phyloP scores from a whole-genome alignment of 768 basidiomycete genomes.

The Rhodotorula babjevae region DNA sequence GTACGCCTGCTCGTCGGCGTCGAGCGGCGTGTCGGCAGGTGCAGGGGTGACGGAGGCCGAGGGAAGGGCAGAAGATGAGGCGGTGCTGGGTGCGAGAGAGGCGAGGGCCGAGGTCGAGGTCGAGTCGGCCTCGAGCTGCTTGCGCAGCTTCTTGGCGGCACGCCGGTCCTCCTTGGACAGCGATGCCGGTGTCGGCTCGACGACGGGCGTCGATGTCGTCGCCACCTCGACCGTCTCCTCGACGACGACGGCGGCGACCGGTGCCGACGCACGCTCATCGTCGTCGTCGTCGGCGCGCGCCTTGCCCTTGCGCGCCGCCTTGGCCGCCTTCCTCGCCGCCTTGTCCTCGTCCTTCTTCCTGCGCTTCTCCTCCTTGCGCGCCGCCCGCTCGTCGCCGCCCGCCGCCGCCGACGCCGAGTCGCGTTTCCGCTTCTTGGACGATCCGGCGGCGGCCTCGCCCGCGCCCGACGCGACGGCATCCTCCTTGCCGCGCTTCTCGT shows the following conservation, averaged over 20 bases:
- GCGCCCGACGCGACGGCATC: background rate
- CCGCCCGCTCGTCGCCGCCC: background rate
- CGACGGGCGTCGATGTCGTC: background rate
- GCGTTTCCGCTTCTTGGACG: background rate
- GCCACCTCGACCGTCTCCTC: background rate
- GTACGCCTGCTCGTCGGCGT: slow-evolving; percentile 11
- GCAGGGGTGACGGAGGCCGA: background rate
- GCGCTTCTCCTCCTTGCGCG: background rate
- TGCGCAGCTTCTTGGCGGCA: slow-evolving; percentile 4
- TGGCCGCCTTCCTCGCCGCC: slow-evolving; percentile 4
- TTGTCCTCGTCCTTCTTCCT: background rate
- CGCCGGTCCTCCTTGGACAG: slow-evolving; percentile 4
- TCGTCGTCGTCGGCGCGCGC: background rate
- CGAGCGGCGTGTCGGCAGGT: background rate
- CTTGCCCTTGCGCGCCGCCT: background rate
- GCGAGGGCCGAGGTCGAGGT: background rate
- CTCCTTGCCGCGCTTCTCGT: background rate
- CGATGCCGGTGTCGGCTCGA: background rate
- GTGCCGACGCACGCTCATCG: background rate
- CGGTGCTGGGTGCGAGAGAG: background rate
- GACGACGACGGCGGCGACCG: background rate
- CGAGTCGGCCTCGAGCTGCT: background rate
- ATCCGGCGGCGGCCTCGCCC: background rate
- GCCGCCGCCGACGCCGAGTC: background rate
- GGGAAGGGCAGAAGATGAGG: background rate